Conservation (phyloP, 2,329 filamentous ascomycete species). For the Ascochyta koolunga region DNA sequence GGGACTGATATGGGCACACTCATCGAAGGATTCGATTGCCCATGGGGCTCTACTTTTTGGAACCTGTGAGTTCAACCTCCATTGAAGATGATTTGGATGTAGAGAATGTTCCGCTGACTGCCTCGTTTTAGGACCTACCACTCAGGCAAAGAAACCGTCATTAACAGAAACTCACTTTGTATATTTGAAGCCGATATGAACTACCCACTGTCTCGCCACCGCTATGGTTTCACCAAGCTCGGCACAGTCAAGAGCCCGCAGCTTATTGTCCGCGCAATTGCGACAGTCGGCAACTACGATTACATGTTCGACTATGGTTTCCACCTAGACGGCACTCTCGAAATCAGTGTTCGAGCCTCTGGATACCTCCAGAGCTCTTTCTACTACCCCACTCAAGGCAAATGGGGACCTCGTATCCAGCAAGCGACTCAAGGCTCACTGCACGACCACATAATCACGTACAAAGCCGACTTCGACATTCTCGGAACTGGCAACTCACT, state of each 20-base stretch:
- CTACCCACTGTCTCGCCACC: conserved; percentile 45
- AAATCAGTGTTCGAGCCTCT: conserved; percentile 40
- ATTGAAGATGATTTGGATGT: not conserved
- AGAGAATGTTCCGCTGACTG: not conserved
- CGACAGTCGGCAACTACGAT: conserved; percentile 55
- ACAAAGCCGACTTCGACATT: conserved; percentile 51
- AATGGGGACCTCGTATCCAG: conserved; percentile 49
- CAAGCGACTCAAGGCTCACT: conserved; percentile 45
- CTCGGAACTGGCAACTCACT: conserved; percentile 43
- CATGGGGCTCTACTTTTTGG: conserved; percentile 57
- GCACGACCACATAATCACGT: conserved; percentile 50
- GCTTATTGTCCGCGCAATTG: conserved; percentile 48
- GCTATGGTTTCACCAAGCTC: conserved; percentile 32
- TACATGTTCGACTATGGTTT: conserved; percentile 42
- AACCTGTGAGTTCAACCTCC: conserved; percentile 39
- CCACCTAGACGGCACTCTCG: conserved; percentile 43
- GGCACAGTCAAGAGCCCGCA: conserved; percentile 39
- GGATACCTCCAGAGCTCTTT: conserved; percentile 44
- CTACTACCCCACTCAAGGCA: conserved; percentile 37
- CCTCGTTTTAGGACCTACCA: conserved; percentile 42
- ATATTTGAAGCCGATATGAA: conserved; percentile 40
- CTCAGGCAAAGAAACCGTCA: conserved; percentile 52
- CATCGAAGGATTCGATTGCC: conserved; percentile 59
- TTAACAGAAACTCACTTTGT: conserved; percentile 60
- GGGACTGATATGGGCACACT: conserved; percentile 52